Base-by-base conservation (phyloP, 768 basidiomycete genomes). In the Myochromella boudieri region DNA sequence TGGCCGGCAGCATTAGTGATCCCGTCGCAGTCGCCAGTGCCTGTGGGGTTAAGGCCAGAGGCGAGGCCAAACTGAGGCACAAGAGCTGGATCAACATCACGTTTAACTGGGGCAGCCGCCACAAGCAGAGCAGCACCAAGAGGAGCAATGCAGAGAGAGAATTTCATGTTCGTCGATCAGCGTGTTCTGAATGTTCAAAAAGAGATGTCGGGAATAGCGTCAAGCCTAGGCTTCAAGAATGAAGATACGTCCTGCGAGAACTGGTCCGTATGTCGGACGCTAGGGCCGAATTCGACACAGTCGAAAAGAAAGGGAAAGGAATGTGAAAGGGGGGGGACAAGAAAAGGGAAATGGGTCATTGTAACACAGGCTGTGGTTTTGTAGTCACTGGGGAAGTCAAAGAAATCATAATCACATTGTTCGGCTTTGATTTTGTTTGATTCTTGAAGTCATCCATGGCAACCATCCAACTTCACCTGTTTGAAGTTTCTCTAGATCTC, bases 1-100 rank as follows among this genome's bases (percentile, higher is more conserved):
- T 71, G 63, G 2, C 83, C 84, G 25, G 77, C 68, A 6, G 80
- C 67, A 18, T 80, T 81, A 3, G 74, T 73, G 27, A 81, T 73
- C 5, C 85, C 85, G 49, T 86, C 82, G 48, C 86, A 86, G 51
- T 86, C 67, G 10, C 69, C 69, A 52, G 70, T 66, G 56, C 81
- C 82, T 24, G 79, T 80, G 10, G 85, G 84, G 57, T 85, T 85
- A 6, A 76, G 32, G 12, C 81, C 82, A 2, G 83, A 53, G 33
- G 59, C 44, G 53, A 75, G 69, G n/a, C 82, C 85, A 40, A 87
- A 80, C 17, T 77, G 61, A 4, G 85, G 85, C 18, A 84, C 77
- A 12, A 84, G 71, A 27, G 67, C 44, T 6, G 62, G 60, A 48
- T 69, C 63, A 18, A 69, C 62, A 44, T 66, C 71, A 38, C 80